Percentiles rank a stretch among this genome's conserved stretches.
Conservation (phyloP, 495 filamentous ascomycete species). For the Clohesyomyces aquaticus region DNA sequence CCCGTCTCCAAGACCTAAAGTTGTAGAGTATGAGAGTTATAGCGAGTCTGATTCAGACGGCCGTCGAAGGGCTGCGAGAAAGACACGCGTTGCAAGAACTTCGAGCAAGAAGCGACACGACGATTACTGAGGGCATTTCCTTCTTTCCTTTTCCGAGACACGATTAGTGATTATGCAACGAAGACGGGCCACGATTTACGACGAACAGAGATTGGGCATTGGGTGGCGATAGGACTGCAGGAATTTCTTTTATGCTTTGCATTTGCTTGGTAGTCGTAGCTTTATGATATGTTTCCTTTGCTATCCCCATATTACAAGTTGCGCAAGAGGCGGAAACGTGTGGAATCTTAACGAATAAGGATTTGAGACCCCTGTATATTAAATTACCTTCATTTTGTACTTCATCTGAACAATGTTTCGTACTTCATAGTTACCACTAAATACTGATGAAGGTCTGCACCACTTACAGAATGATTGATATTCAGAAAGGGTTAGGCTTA, state of each 20-base stretch:
- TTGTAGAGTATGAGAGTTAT: constrained; percentile 11
- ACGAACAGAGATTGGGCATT: constrained; percentile 8
- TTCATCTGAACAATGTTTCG: no score
- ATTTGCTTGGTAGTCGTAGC: not conserved
- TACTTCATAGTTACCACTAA: no score
- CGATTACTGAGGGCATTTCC: not conserved
- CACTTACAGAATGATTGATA: no score
- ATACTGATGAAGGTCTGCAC: no score
- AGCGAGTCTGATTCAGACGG: constrained; percentile 30
- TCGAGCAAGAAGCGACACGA: constrained; percentile 1
- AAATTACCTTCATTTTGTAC: no score
- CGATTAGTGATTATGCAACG: constrained; percentile 5
- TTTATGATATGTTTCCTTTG: not conserved
- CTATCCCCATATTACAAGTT: not conserved
- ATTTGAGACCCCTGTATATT: no score
- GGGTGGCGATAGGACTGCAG: not conserved
- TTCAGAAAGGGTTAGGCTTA: no score
- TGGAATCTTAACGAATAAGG: no score
- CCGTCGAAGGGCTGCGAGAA: constrained; percentile 10
- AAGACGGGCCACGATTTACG: constrained; percentile 2
- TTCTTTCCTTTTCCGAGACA: not conserved
- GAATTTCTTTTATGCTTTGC: not conserved
- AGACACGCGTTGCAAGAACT: constrained; percentile 1
- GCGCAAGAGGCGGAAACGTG: no score
- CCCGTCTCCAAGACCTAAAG: constrained; percentile 14